Conservation (phyloP, 2,329 filamentous ascomycete species). For the Aspergillus neotritici region DNA sequence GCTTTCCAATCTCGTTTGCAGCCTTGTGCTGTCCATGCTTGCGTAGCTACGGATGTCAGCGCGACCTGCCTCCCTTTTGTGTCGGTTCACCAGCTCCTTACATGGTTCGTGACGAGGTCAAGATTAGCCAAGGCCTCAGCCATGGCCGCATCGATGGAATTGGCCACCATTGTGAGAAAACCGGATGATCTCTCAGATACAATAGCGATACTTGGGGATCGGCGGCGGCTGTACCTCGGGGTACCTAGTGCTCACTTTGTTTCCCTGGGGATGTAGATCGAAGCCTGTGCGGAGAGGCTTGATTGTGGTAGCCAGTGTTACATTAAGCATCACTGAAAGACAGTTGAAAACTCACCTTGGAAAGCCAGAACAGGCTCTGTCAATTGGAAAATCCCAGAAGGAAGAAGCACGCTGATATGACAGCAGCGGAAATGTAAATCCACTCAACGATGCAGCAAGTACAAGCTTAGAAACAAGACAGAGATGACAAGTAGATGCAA, state of each 20-base stretch:
- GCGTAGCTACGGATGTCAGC: conserved; percentile 23
- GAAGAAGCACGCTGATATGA: background rate
- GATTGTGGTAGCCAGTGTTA: too few species aligned
- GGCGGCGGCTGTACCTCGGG: too few species aligned
- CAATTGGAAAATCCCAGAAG: background rate
- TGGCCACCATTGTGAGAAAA: conserved; percentile 10
- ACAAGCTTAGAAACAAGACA: background rate
- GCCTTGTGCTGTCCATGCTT: conserved; percentile 23
- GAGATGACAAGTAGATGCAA: conserved; percentile 1
- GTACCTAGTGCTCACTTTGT: too few species aligned
- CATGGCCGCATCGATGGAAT: conserved; percentile 26
- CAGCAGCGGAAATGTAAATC: background rate
- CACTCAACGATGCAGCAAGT: background rate
- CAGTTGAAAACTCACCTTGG: conserved; percentile 1
- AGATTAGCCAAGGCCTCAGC: conserved; percentile 24
- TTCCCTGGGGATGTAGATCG: too few species aligned
- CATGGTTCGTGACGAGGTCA: conserved; percentile 22
- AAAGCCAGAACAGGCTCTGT: conserved; percentile 1
- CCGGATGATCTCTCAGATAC: too few species aligned
- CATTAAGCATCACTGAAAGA: too few species aligned
- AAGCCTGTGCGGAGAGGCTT: too few species aligned
- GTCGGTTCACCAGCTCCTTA: conserved; percentile 11
- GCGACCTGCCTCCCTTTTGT: background rate
- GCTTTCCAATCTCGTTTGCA: conserved; percentile 33
- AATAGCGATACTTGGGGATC: too few species aligned